Evolutionary conservation across 352 stramenopile genomes (phyloP).

Genomic region (Elongisporangium undulatum): DNA sequence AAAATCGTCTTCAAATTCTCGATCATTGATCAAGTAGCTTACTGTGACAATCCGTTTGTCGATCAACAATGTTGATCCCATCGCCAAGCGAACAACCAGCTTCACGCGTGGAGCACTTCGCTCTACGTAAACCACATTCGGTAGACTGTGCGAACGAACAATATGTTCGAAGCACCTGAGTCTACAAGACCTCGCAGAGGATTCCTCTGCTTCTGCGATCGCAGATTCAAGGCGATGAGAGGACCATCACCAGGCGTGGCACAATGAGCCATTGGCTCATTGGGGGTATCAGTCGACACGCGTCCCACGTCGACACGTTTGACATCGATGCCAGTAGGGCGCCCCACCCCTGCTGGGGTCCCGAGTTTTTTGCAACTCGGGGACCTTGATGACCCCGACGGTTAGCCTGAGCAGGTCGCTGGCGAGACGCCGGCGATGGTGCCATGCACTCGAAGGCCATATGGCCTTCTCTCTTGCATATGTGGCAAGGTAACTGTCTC

Average conservation of each 20-base stretch:
- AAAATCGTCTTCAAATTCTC: background rate
- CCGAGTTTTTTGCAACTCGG: background rate
- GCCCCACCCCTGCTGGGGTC: conserved; percentile 1
- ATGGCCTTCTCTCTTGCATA: no score
- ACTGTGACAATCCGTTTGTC: background rate
- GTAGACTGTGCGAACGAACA: background rate
- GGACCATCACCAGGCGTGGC: no score
- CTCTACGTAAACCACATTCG: no score
- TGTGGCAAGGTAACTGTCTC: no score
- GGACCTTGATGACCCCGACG: background rate
- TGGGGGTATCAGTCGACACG: background rate
- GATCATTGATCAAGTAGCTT: background rate
- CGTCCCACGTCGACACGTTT: background rate
- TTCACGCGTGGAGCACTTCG: background rate
- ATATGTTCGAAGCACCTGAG: background rate
- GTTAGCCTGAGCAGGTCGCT: background rate
- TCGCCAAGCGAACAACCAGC: background rate
- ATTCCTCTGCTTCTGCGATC: no score
- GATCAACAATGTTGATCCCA: background rate
- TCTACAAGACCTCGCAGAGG: background rate
- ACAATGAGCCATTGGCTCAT: background rate
- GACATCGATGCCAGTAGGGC: background rate
- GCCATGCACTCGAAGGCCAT: no score
- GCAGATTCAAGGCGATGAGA: no score
- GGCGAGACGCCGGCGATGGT: background rate